Evolutionary conservation across 257 asterid genomes (phyloP).

Genomic region (Lycium barbarum): DNA sequence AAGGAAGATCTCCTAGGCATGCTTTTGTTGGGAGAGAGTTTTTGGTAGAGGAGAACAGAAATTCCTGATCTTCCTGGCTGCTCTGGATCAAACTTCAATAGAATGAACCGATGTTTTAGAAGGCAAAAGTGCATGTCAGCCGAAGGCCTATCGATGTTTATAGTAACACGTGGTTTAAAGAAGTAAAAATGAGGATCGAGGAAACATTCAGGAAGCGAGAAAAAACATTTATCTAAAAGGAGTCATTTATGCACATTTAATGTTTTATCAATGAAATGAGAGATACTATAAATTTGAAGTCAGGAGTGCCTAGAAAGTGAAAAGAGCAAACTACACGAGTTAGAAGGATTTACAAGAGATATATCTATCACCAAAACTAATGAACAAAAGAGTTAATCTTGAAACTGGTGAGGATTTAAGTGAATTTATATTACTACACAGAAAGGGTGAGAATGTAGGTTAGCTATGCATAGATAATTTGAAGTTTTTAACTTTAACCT

Average conservation of each 20-base stretch:
- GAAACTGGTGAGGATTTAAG: neutral
- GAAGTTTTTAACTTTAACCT: neutral
- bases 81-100: neutral
- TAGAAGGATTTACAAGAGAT: slow-evolving; percentile 2
- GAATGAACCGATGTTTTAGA: slow-evolving; percentile 9
- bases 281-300: neutral
- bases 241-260: neutral
- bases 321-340: neutral
- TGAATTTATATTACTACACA: neutral
- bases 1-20: slow-evolving; percentile 9
- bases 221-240: slow-evolving; percentile 1
- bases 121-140: slow-evolving; percentile 18
- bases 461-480: neutral
- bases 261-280: neutral
- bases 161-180: neutral
- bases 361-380: neutral
- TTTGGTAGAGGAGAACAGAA: neutral
- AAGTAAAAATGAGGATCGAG: neutral
- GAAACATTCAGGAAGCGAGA: neutral
- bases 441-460: neutral
- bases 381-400: neutral
- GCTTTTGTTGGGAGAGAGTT: neutral
- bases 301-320: neutral
- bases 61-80: neutral
- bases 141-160: slow-evolving; percentile 13